A percentile compares a stretch with the other conserved stretches of the same genome.
phyloP scores from a whole-genome alignment of 2,329 filamentous ascomycete genomes.

The Cordyceps militaris region DNA sequence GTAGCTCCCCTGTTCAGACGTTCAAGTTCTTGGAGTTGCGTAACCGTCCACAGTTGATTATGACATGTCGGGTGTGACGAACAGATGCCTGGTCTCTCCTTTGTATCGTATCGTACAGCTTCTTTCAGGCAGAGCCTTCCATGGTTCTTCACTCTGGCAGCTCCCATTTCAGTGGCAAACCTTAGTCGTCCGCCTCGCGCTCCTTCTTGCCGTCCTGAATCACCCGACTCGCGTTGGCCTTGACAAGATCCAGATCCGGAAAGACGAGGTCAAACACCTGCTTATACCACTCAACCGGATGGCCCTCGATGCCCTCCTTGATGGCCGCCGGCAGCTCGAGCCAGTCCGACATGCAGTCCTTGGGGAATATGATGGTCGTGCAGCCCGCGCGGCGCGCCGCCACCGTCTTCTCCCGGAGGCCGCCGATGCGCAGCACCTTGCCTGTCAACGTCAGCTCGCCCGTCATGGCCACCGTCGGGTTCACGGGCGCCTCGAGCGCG shows the following conservation, averaged over 20 bases:
- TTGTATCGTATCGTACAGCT: background rate
- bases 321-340: slow-evolving; percentile 96
- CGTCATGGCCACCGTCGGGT: slow-evolving; percentile 93
- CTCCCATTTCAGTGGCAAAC: background rate
- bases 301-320: slow-evolving; percentile 90
- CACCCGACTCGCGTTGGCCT: slow-evolving; percentile 68
- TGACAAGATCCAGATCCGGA: slow-evolving; percentile 64
- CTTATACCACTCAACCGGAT: slow-evolving; percentile 84
- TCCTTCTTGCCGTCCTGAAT: slow-evolving; percentile 46
- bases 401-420: slow-evolving; percentile 92
- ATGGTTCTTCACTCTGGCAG: background rate
- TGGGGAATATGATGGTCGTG: slow-evolving; percentile 88
- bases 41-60: background rate
- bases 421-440: slow-evolving; percentile 91
- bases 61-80: background rate
- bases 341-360: slow-evolving; percentile 96
- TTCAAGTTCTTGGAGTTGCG: too few relatives aligned
- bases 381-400: slow-evolving; percentile 88
- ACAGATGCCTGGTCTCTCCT: background rate
- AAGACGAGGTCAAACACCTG: slow-evolving; percentile 93
- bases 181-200: slow-evolving; percentile 25
- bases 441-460: slow-evolving; percentile 95
- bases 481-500: slow-evolving; percentile 68
- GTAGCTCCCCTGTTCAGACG: background rate
- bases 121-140: background rate